Percentiles rank a stretch among this genome's conserved stretches.
phyloP scores from a whole-genome alignment of 2,329 filamentous ascomycete species.

The Fusarium drepaniforme region DNA sequence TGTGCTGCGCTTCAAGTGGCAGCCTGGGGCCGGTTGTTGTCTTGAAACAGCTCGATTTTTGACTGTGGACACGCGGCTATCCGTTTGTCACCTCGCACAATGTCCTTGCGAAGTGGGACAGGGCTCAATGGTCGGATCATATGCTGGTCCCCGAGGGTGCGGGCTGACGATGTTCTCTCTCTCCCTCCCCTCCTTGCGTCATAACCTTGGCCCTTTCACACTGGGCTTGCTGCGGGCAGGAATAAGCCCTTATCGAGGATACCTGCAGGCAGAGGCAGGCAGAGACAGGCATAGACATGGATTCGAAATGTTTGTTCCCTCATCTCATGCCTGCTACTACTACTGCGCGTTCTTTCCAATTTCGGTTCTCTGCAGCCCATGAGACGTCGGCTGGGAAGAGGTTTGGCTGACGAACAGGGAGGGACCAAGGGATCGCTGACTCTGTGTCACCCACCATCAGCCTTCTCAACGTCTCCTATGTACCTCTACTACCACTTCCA shows the following conservation, averaged over 20 bases:
- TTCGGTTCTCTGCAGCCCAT: background rate
- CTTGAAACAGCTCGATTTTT: background rate
- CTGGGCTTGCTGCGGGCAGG: background rate
- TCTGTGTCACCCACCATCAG: constrained; percentile 1
- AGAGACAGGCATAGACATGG: background rate
- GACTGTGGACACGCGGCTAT: background rate
- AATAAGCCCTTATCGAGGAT: background rate
- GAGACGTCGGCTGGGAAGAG: background rate
- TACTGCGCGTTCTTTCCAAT: background rate
- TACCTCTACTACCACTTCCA: background rate
- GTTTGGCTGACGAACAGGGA: background rate
- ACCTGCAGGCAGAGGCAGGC: background rate
- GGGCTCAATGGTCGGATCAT: background rate
- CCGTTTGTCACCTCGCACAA: background rate
- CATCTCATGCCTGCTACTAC: background rate
- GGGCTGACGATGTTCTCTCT: background rate
- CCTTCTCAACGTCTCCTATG: background rate
- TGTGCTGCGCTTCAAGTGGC: background rate
- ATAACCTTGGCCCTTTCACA: background rate
- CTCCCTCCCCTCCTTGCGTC: background rate
- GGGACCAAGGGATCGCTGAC: background rate
- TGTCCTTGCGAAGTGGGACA: background rate
- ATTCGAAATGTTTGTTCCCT: background rate
- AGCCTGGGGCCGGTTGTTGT: background rate
- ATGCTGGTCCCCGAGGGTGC: background rate